These are phyloP conservation scores for Cyclanthera cordifolia DNA, from an alignment of 306 rosid species.

Conservation along the genomic window DNA sequence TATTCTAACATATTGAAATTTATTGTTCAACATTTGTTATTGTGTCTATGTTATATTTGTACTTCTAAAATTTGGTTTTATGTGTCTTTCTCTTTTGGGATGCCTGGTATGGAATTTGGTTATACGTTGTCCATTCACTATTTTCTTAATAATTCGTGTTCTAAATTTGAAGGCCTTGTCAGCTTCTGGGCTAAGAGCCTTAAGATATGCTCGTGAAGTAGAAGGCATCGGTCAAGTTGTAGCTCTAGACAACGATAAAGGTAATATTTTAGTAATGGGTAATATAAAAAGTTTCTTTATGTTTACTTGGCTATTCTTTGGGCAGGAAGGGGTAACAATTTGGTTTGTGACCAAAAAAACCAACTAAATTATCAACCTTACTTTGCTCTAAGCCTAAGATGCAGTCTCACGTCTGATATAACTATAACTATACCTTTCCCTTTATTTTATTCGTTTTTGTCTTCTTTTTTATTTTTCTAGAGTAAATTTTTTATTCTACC, in stretches of 20 bases:
- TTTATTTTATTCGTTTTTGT: too few relatives aligned
- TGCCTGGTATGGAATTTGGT: background rate
- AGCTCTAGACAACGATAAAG: constrained; percentile 88
- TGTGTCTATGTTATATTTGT: background rate
- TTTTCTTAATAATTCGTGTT: constrained; percentile 13
- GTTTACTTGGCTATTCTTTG: background rate
- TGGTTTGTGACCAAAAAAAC: background rate
- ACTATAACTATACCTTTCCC: too few relatives aligned
- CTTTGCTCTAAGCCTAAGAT: background rate
- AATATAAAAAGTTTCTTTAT: background rate
- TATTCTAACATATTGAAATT: background rate
- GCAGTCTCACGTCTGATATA: background rate
- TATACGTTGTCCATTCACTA: constrained; percentile 5
- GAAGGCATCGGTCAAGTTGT: constrained; percentile 90
- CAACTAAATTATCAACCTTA: background rate
- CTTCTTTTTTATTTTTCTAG: background rate
- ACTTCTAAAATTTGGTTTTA: background rate
- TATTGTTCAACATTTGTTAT: background rate
- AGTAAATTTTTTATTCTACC: background rate
- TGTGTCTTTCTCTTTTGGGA: background rate
- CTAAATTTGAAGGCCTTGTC: constrained; percentile 60
- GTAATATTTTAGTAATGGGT: constrained; percentile 22
- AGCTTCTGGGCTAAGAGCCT: constrained; percentile 94
- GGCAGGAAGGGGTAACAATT: background rate
- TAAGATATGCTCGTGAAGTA: constrained; percentile 87